A percentile compares a stretch with the other conserved stretches of the same genome.
These are phyloP conservation scores for Cyberlindnera saturnus DNA, from an alignment of 805 yeast species.

Conservation along the genomic window DNA sequence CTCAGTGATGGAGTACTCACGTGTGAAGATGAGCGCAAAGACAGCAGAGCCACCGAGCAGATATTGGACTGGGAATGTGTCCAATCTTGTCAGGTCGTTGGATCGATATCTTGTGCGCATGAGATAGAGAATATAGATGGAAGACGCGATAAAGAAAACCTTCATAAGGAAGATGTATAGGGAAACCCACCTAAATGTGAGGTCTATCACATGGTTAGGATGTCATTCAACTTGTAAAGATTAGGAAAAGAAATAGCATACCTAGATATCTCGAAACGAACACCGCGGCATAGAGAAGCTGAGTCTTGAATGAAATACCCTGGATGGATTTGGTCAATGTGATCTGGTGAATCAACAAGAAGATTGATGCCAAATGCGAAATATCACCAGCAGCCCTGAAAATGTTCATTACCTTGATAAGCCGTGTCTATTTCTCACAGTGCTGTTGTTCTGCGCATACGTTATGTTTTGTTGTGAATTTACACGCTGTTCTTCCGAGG, in stretches of 20 bases:
- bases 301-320: constrained; percentile 89
- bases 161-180: constrained; percentile 79
- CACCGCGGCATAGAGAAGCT: constrained; percentile 67
- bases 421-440: too few relatives aligned
- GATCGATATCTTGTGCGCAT: constrained; percentile 57
- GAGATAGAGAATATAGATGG: constrained; percentile 67
- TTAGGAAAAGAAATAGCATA: neutral
- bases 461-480: neutral
- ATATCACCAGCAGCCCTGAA: constrained; percentile 60
- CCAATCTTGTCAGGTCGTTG: constrained; percentile 49
- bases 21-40: constrained; percentile 57
- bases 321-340: constrained; percentile 55
- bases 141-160: constrained; percentile 68
- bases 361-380: constrained; percentile 74
- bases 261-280: constrained; percentile 62
- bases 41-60: constrained; percentile 58
- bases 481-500: too few relatives aligned
- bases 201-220: constrained; percentile 13
- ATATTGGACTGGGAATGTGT: constrained; percentile 71
- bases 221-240: neutral
- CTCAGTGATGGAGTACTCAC: constrained; percentile 56
- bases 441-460: too few relatives aligned
- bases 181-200: constrained; percentile 45
- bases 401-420: constrained; percentile 29
- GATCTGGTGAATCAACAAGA: constrained; percentile 70